Percentiles rank a stretch among this genome's conserved stretches.
These are phyloP conservation scores for Daucus carota DNA, from an alignment of 129 eudicot species.

Conservation along the genomic window DH1_v3.0 NC_030383.2:50948001-50948500, in stretches of 20 bases:
- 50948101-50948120: background rate
- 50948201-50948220: background rate
- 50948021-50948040: background rate
- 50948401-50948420: slow-evolving; percentile 82
- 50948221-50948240: background rate
- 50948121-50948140: background rate
- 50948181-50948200: background rate
- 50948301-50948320: background rate
- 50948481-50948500: background rate
- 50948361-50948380: background rate
- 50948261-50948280: background rate
- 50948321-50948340: background rate
- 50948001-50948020: background rate
- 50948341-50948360: background rate
- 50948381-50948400: slow-evolving; percentile 49
- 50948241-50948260: background rate
- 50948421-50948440: slow-evolving; percentile 97
- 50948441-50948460: slow-evolving; percentile 94
- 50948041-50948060: background rate
- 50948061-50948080: background rate
- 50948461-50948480: slow-evolving; percentile 28
- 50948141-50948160: background rate
- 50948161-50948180: background rate
- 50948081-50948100: slow-evolving; percentile 1
- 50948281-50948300: background rate